Evolutionary conservation across 2,329 filamentous ascomycete species (phyloP), one percentile per base, ranked within the genome.

Genomic region (Boeremia lycopersici): DNA sequence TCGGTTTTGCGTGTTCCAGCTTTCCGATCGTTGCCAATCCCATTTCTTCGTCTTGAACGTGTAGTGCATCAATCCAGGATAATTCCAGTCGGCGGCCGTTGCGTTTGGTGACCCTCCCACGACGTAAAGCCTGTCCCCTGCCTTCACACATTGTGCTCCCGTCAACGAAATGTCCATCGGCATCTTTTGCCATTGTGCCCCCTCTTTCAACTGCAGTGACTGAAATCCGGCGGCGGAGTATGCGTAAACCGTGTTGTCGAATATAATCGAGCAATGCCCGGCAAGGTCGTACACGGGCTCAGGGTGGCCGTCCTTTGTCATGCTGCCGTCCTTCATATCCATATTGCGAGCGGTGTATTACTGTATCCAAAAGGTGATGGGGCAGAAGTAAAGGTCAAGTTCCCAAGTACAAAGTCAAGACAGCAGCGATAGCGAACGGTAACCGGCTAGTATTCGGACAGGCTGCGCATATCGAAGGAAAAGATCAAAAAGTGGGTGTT

Each of bases 221-320:
- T 92, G 85, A 66, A 98, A 93, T 26, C 86, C 89, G 41, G 84
- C 77, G 8, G 86, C 77, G 6, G 91, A 90, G 74, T 91, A 96
- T 40, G 89, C 87, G 78, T 96, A 98, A 48, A 98, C 85, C 11
- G 87, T 91, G 74, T 92, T 87, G 71, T 92, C 82, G 78, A 90
- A 82, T 58, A 97, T 83, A 69, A 89, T 85, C 53, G 92, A 91
- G 77, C 93, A 98, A 68, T 90, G 87, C 75, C 88, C 86, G 74
- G 86, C 84, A 72, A 97, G 79, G 59, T 87, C 80, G 70, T 86
- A 82, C 48, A 84, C 79, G 47, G 92, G 91, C 69, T 86, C 78
- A 43, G 91, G 91, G 52, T 88, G 80, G 69, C 86, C 79, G 46
- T 56, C 33, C 25, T 48, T 4, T 23, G 28, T 44, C 91, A 96